phyloP scores from a whole-genome alignment of 805 yeast species.

The Kodamaea sagamina region DNA sequence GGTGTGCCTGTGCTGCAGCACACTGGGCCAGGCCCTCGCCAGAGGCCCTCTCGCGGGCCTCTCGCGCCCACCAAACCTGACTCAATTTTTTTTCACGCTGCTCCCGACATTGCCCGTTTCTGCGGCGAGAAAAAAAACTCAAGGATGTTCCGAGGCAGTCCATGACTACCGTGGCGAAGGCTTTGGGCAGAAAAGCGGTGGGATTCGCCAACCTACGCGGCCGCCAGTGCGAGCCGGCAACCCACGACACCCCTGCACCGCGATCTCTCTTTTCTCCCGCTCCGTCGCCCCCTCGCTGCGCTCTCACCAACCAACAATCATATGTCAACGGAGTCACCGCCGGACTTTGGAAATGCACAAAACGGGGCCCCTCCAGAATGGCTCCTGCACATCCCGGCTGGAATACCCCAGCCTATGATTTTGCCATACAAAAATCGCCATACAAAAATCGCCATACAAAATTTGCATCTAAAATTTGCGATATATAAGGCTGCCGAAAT shows the following conservation, averaged over 20 bases:
- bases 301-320: not conserved
- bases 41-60: too few relatives aligned
- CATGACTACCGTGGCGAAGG: too few relatives aligned
- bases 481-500: constrained; percentile 1
- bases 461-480: not conserved
- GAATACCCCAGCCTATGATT: constrained; percentile 11
- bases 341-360: constrained; percentile 6
- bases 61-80: too few relatives aligned
- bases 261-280: not conserved
- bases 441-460: not conserved
- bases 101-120: too few relatives aligned
- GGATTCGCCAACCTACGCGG: too few relatives aligned
- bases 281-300: not conserved
- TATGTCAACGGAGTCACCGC: constrained; percentile 4
- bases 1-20: too few relatives aligned
- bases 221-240: too few relatives aligned
- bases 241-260: not conserved
- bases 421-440: not conserved
- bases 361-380: not conserved
- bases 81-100: too few relatives aligned
- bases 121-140: too few relatives aligned
- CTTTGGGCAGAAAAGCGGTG: too few relatives aligned
- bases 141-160: too few relatives aligned
- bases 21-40: too few relatives aligned
- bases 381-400: constrained; percentile 2